Evolutionary conservation across 176 grass and related monocot species (phyloP), one percentile per base, ranked within the genome.

Genomic region (Rhynchospora tenuis): DNA sequence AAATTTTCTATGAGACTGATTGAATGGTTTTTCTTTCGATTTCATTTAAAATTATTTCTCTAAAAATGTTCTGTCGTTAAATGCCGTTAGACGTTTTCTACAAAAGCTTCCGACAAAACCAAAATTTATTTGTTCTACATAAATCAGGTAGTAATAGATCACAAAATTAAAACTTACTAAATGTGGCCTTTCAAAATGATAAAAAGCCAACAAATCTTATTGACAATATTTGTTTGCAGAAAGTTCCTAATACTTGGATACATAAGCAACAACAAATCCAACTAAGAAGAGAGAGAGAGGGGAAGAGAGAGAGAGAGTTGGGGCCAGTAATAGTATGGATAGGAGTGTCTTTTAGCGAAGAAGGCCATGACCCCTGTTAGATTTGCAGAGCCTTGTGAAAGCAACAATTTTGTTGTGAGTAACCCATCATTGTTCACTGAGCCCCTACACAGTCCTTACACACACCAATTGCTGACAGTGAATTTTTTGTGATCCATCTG

Each of bases 311-410:
- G 60, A 83, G 51, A 20, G 78, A 10, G 59, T n/a, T 22, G 15
- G 83, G 92, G 90, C 83, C 92, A 84, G 81, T 85, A 80, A 88
- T 89, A 90, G 84, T 74, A 90, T 88, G 85, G 89, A 29, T 70
- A 64, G 81, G 73, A 89, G 26, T 92, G 92, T 94, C 92, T 31
- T 94, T 76, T 94, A 79, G 88, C 88, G 74, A 81, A 70, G 79
- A 65, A 67, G 60, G 92, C 66, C 92, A 92, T 82, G 85, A 79
- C 81, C 86, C 86, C 80, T 45, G 54, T 92, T 87, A 88, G 90
- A 94, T 94, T 92, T 92, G 90, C 83, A 92, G 86, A 92, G 88
- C 89, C 88, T 90, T 82, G 33, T 80, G 92, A 94, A 84, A 92
- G 92, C 58, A 89, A 94, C 86, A 73, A 80, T 79, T 92, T 94